Percentiles rank a stretch among this genome's conserved stretches.
phyloP scores from a whole-genome alignment of 2,329 filamentous ascomycete genomes.

The Fusarium domesticum region DNA sequence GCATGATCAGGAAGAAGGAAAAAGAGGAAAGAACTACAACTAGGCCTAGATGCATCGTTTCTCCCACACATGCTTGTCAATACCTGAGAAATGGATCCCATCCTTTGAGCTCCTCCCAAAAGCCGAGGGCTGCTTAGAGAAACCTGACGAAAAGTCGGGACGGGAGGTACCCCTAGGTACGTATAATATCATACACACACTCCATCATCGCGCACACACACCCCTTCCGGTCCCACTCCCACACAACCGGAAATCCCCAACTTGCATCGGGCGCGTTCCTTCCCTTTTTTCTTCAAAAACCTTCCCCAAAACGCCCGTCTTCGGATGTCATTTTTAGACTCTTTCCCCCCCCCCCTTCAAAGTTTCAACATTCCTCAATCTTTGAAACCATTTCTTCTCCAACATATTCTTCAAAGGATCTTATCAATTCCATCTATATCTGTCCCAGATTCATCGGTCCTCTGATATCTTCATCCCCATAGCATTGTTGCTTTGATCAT shows the following conservation, averaged over 20 bases:
- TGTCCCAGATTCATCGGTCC: background rate
- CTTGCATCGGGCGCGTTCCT: conserved; percentile 18
- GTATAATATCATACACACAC: conserved; percentile 9
- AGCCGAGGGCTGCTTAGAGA: too few species aligned
- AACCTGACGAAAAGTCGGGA: too few species aligned
- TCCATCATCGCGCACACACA: conserved; percentile 2
- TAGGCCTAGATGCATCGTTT: background rate
- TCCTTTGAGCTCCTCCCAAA: background rate
- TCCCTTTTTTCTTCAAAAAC: conserved; percentile 26
- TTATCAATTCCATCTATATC: conserved; percentile 24
- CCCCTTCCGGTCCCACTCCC: conserved; percentile 7
- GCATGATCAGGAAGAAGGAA: too few species aligned
- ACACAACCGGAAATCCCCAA: conserved; percentile 17
- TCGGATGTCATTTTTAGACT: conserved; percentile 21
- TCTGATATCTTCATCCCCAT: background rate
- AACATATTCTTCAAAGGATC: conserved; percentile 9
- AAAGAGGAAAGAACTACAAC: background rate
- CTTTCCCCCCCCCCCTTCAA: too few species aligned
- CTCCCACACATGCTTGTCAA: background rate
- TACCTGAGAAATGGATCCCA: background rate
- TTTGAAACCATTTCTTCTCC: conserved; percentile 2
- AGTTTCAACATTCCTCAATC: conserved; percentile 15
- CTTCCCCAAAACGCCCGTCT: conserved; percentile 21
- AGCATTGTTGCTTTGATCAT: conserved; percentile 3
- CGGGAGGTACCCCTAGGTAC: background rate